Evolutionary conservation across 2,329 filamentous ascomycete genomes (phyloP).

Genomic region (Aspergillus felis): DNA sequence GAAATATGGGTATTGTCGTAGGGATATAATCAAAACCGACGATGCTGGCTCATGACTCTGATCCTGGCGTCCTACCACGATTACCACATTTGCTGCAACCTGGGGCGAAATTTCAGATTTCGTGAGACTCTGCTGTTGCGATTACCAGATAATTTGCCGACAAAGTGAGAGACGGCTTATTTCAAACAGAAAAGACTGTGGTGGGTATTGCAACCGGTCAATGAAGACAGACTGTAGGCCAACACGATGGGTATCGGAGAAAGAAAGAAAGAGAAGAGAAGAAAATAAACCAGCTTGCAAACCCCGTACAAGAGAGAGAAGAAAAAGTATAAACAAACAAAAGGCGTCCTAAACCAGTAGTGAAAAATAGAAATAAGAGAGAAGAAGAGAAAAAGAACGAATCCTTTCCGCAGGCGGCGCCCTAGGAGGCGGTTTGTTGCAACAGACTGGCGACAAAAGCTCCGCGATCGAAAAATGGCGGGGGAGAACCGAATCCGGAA

Average conservation of each 20-base stretch:
- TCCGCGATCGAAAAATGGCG: not conserved
- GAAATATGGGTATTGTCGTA: constrained; percentile 1
- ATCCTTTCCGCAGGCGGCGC: not conserved
- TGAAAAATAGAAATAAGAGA: not conserved
- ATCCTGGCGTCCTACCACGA: not conserved
- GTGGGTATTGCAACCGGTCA: not conserved
- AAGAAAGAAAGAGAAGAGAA: not conserved
- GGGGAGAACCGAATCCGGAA: not conserved
- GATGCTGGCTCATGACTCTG: constrained; percentile 10
- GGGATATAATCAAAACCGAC: constrained; percentile 3
- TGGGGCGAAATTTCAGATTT: not conserved
- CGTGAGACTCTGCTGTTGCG: not conserved
- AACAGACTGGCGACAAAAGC: not conserved
- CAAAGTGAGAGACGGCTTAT: not conserved
- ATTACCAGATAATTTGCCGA: not conserved
- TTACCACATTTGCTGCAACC: not conserved
- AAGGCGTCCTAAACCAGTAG: not conserved
- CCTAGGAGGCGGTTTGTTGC: not conserved
- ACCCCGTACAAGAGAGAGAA: not conserved
- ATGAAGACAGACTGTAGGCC: not conserved
- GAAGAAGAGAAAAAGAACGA: not conserved
- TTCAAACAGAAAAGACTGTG: constrained; percentile 5
- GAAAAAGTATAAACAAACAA: not conserved
- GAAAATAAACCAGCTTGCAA: not conserved
- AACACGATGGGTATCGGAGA: not conserved